phyloP scores from a whole-genome alignment of 2,329 filamentous ascomycete genomes.

The Cyphellophora attinorum region DNA sequence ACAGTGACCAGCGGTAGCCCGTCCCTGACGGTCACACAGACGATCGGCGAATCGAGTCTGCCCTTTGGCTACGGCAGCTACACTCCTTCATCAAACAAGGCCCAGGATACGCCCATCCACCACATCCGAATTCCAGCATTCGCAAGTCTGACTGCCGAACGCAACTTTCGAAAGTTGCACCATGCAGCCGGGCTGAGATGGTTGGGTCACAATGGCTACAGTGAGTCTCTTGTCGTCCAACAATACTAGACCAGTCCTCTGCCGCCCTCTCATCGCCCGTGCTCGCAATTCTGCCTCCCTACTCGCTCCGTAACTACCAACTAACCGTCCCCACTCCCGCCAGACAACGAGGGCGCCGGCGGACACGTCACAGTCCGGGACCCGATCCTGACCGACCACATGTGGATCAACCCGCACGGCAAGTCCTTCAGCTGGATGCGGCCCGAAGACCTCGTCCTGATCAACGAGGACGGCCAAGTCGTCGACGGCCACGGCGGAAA shows the following conservation, averaged over 20 bases:
- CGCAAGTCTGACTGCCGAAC: slow-evolving; percentile 13
- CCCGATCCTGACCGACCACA: slow-evolving; percentile 23
- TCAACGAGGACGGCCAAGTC: slow-evolving; percentile 30
- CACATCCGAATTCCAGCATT: slow-evolving; percentile 14
- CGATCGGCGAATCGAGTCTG: background rate
- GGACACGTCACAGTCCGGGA: slow-evolving; percentile 37
- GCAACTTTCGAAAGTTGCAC: slow-evolving; percentile 19
- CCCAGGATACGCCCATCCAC: slow-evolving; percentile 6
- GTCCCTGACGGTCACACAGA: background rate
- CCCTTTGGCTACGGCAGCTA: background rate
- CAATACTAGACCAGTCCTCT: too few relatives aligned
- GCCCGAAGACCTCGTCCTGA: slow-evolving; percentile 28
- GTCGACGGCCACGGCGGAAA: slow-evolving; percentile 24
- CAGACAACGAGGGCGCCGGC: slow-evolving; percentile 16
- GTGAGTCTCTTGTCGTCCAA: too few relatives aligned
- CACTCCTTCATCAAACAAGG: slow-evolving; percentile 2
- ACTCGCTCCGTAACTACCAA: too few relatives aligned
- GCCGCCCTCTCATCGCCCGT: too few relatives aligned
- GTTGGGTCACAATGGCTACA: slow-evolving; percentile 20
- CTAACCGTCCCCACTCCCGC: too few relatives aligned
- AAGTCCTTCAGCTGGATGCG: slow-evolving; percentile 32
- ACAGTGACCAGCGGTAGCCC: background rate
- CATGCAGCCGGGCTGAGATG: slow-evolving; percentile 29
- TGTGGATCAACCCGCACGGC: slow-evolving; percentile 21
- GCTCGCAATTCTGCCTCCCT: too few relatives aligned